phyloP scores from a whole-genome alignment of 2,329 filamentous ascomycete genomes.

The Epicoccum nigrum region DNA sequence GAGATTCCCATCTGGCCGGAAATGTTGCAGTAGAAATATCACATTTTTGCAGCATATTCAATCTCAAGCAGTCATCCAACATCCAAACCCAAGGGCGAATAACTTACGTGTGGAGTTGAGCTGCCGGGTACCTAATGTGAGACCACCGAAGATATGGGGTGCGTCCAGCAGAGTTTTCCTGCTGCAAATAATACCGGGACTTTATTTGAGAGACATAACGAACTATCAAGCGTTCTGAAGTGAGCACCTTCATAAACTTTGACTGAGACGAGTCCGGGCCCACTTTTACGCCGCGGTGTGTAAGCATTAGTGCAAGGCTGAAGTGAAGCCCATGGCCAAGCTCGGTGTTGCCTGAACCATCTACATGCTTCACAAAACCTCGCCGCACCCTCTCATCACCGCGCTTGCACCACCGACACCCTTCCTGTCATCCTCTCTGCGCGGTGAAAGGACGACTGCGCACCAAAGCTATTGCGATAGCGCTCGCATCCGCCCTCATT shows the following conservation, averaged over 20 bases:
- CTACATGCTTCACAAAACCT: slow-evolving; percentile 38
- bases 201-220: neutral
- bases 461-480: neutral
- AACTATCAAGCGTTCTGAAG: too few relatives aligned
- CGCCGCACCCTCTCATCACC: slow-evolving; percentile 24
- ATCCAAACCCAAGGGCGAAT: too few relatives aligned
- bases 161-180: neutral
- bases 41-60: too few relatives aligned
- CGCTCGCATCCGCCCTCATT: slow-evolving; percentile 3
- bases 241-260: slow-evolving; percentile 4
- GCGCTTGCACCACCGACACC: slow-evolving; percentile 25
- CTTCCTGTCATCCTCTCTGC: neutral
- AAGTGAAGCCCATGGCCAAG: slow-evolving; percentile 30
- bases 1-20: too few relatives aligned
- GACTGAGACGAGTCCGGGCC: slow-evolving; percentile 2
- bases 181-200: neutral
- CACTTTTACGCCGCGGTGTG: slow-evolving; percentile 12
- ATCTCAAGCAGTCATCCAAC: too few relatives aligned
- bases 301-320: slow-evolving; percentile 24
- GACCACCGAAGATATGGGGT: neutral
- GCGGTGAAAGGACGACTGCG: slow-evolving; percentile 5
- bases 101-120: too few relatives aligned
- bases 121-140: too few relatives aligned
- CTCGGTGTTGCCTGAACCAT: slow-evolving; percentile 42
- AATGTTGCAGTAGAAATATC: too few relatives aligned